Evolutionary conservation across 202 grass and related monocot species (phyloP).

Genomic region (Schoenoplectus tabernaemontani): DNA sequence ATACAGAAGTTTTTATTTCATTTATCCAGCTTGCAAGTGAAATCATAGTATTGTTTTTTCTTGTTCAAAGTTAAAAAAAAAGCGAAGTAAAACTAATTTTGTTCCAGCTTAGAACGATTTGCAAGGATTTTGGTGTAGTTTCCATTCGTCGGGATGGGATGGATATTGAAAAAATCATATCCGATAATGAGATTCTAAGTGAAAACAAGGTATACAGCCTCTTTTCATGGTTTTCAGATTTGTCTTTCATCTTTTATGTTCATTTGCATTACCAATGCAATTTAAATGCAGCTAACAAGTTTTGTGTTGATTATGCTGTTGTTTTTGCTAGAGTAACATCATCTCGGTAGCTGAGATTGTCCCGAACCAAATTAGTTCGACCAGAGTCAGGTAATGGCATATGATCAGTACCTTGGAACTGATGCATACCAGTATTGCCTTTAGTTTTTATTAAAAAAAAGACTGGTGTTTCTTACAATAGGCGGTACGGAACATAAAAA

Average conservation of each 20-base stretch:
- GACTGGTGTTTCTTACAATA: background rate
- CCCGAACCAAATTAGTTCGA: conserved; percentile 88
- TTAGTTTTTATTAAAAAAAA: background rate
- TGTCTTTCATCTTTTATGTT: background rate
- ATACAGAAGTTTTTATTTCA: background rate
- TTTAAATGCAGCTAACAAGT: background rate
- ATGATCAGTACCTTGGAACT: background rate
- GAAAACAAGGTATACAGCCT: conserved; percentile 50
- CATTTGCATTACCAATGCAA: background rate
- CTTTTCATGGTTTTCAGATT: background rate
- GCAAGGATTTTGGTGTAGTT: conserved; percentile 61
- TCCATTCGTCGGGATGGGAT: conserved; percentile 68
- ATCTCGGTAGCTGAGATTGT: conserved; percentile 68
- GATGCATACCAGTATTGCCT: background rate
- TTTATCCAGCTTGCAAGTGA: background rate
- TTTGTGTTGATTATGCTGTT: background rate
- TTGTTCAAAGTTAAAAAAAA: background rate
- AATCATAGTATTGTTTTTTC: background rate
- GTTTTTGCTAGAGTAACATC: conserved; percentile 53
- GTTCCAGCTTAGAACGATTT: conserved; percentile 59
- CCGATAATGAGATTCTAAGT: conserved; percentile 31
- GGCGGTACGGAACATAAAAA: background rate
- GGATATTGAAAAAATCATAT: conserved; percentile 51
- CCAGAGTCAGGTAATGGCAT: conserved; percentile 61
- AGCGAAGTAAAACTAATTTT: background rate